Evolutionary conservation across 2,329 filamentous ascomycete genomes (phyloP).

Genomic region (Cytospora schulzeri): DNA sequence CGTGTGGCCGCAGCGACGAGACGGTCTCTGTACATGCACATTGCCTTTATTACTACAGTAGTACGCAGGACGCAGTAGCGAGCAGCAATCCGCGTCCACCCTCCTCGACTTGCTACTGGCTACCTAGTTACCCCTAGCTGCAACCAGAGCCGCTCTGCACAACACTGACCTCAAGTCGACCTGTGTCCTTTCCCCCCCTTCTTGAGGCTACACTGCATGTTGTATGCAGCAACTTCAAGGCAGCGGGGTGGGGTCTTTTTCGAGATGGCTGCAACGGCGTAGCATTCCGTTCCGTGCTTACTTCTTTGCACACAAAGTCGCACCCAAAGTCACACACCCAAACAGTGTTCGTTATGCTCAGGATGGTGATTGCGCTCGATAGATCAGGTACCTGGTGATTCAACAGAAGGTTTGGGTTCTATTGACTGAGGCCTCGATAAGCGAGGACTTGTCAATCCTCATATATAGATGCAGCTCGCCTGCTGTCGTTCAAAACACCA

Average conservation of each 20-base stretch:
- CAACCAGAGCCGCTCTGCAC: neutral
- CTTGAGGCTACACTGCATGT: neutral
- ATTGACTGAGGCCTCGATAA: neutral
- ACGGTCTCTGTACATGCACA: neutral
- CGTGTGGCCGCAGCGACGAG: neutral
- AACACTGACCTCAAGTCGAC: neutral
- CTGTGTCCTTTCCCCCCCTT: neutral
- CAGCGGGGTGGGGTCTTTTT: neutral
- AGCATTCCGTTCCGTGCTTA: neutral
- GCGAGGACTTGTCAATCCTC: neutral
- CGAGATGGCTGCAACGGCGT: neutral
- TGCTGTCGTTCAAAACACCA: constrained; percentile 1
- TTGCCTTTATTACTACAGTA: neutral
- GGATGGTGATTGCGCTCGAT: neutral
- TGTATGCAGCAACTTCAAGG: neutral
- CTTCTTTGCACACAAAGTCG: neutral
- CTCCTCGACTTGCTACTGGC: neutral
- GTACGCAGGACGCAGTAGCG: neutral
- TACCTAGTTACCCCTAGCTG: neutral
- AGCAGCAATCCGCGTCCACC: neutral
- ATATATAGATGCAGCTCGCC: neutral
- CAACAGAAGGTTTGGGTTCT: neutral
- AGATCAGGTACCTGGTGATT: neutral
- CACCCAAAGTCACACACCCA: too few species aligned
- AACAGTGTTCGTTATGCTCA: neutral